A percentile compares a stretch with the other conserved stretches of the same genome.
These are phyloP conservation scores for Psilocybe cyanescens DNA, from an alignment of 768 basidiomycete species.

Conservation along the genomic window DNA sequence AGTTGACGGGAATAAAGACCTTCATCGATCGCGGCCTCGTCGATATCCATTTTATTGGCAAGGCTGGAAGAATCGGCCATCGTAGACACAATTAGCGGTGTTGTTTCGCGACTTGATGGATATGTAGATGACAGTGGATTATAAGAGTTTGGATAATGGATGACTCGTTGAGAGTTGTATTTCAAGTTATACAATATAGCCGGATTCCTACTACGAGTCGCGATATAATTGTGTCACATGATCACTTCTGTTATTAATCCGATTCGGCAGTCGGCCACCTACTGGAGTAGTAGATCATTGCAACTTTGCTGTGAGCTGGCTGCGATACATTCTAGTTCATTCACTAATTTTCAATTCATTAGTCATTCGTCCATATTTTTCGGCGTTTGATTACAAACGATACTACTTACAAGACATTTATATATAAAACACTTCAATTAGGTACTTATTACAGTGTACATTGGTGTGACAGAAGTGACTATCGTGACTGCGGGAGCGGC, in stretches of 20 bases:
- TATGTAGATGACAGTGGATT: conserved; percentile 5
- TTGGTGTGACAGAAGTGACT: too few species aligned
- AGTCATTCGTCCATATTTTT: too few species aligned
- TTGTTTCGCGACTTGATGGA: neutral
- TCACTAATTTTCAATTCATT: too few species aligned
- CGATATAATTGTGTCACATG: conserved; percentile 26
- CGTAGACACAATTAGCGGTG: conserved; percentile 1
- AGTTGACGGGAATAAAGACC: conserved; percentile 93
- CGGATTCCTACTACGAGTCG: conserved; percentile 8
- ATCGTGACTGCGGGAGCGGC: too few species aligned
- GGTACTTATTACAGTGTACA: too few species aligned
- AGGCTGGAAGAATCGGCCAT: conserved; percentile 45
- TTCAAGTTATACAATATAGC: conserved; percentile 2
- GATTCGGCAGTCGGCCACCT: neutral
- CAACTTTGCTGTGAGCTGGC: too few species aligned
- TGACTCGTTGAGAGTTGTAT: conserved; percentile 10
- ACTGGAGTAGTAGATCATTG: too few species aligned
- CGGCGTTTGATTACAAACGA: too few species aligned
- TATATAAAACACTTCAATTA: too few species aligned
- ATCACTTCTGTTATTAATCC: conserved; percentile 21
- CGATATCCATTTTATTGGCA: conserved; percentile 74
- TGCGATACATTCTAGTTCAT: neutral
- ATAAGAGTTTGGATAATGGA: neutral
- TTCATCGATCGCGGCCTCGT: conserved; percentile 90
- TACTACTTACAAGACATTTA: too few species aligned